phyloP scores from a whole-genome alignment of 768 basidiomycete genomes.

The Dendrothele bispora region DNA sequence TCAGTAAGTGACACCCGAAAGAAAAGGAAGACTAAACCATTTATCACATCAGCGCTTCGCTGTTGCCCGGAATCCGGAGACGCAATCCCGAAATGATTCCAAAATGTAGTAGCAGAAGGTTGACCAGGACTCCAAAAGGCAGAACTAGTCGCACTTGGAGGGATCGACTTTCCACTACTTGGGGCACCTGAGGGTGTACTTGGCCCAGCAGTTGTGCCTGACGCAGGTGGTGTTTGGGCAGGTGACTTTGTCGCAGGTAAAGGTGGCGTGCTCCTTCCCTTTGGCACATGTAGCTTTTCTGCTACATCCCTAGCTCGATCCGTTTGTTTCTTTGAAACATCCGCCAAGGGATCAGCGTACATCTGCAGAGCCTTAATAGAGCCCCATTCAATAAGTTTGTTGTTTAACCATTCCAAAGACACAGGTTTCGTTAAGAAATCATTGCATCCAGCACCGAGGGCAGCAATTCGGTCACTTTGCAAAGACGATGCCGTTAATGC shows the following conservation, averaged over 20 bases:
- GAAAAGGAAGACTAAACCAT: not conserved
- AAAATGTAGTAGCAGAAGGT: slow-evolving; percentile 3
- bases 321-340: slow-evolving; percentile 40
- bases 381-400: slow-evolving; percentile 99
- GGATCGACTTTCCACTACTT: not conserved
- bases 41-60: not conserved
- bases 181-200: not conserved
- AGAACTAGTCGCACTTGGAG: slow-evolving; percentile 3
- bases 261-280: slow-evolving; percentile 30
- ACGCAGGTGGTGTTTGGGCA: not conserved
- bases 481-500: slow-evolving; percentile 96
- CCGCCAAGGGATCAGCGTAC: slow-evolving; percentile 83
- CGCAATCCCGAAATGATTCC: slow-evolving; percentile 3
- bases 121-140: slow-evolving; percentile 9
- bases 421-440: slow-evolving; percentile 99
- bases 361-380: slow-evolving; percentile 93
- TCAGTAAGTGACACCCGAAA: not conserved
- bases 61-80: not conserved
- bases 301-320: slow-evolving; percentile 44
- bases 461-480: slow-evolving; percentile 93
- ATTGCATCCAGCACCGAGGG: slow-evolving; percentile 98
- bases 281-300: slow-evolving; percentile 45
- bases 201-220: not conserved
- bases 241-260: slow-evolving; percentile 13
- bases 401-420: slow-evolving; percentile 91